phyloP scores from a whole-genome alignment of 2,329 filamentous ascomycete genomes.

The Elsinoe arachidis region DNA sequence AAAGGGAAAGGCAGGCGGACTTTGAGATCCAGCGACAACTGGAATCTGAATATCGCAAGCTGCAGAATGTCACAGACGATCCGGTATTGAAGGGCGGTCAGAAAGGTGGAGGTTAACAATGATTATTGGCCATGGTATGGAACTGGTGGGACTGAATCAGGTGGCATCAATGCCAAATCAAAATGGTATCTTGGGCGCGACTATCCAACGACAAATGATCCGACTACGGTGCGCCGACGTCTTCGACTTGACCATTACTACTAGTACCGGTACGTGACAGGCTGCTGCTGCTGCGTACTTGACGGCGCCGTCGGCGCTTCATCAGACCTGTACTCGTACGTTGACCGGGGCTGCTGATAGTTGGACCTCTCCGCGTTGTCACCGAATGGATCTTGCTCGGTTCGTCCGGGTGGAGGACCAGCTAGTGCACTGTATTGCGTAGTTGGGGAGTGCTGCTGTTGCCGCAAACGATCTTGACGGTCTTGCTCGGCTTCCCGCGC shows the following conservation, averaged over 20 bases:
- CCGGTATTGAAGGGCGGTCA: conserved; percentile 1
- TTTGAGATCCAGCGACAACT: conserved; percentile 84
- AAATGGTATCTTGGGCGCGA: conserved; percentile 6
- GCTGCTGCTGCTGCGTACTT: conserved; percentile 5
- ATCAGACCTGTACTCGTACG: background rate
- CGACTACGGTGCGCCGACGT: background rate
- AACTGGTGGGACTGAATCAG: background rate
- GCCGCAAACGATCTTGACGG: background rate
- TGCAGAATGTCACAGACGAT: conserved; percentile 64
- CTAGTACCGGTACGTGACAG: conserved; percentile 10
- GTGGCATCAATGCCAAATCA: background rate
- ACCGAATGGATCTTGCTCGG: conserved; percentile 9
- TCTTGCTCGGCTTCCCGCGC: conserved; percentile 4
- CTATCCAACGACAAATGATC: conserved; percentile 3
- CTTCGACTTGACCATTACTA: background rate
- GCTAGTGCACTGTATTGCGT: background rate
- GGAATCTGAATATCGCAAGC: conserved; percentile 81
- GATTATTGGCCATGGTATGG: background rate
- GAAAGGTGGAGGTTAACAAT: background rate
- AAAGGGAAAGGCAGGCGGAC: conserved; percentile 82
- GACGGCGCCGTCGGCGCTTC: background rate
- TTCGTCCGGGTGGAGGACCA: conserved; percentile 1
- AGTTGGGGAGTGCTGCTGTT: background rate
- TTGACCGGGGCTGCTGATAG: conserved; percentile 6
- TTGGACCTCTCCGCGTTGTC: conserved; percentile 12